Conservation (phyloP, 75 land plant genomes). For the Cupressus sempervirens region DNA sequence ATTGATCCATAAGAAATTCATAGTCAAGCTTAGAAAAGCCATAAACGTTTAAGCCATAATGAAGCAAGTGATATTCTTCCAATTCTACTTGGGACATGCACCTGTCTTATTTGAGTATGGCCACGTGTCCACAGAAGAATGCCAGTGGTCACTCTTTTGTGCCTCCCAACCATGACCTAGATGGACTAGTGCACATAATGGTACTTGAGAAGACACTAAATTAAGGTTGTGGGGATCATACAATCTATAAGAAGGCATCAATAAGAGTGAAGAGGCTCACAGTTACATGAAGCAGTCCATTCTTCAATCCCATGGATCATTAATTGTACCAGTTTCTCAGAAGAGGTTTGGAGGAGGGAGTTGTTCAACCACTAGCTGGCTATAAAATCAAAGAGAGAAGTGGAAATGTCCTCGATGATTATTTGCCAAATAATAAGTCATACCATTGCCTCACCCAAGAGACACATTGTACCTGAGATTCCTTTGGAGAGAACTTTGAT, state of each 20-base stretch:
- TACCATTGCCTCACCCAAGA: no score
- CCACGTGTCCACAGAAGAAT: background rate
- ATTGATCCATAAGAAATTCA: background rate
- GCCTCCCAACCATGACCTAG: background rate
- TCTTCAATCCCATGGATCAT: no score
- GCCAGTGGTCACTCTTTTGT: background rate
- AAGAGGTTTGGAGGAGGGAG: no score
- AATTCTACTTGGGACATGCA: background rate
- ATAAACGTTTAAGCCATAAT: background rate
- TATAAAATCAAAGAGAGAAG: no score
- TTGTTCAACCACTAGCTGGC: no score
- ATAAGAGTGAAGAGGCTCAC: background rate
- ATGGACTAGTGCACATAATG: background rate
- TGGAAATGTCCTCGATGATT: no score
- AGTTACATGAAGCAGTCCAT: no score
- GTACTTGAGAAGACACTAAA: background rate
- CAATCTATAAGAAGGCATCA: background rate
- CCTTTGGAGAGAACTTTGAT: no score
- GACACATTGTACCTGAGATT: no score
- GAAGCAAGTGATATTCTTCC: background rate
- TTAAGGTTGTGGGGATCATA: background rate
- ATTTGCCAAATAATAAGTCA: no score
- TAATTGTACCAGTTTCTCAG: no score
- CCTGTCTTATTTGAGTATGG: background rate
- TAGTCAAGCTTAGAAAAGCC: background rate